Conservation (phyloP, 2,329 filamentous ascomycete genomes). For the Fusarium buxicola region DNA sequence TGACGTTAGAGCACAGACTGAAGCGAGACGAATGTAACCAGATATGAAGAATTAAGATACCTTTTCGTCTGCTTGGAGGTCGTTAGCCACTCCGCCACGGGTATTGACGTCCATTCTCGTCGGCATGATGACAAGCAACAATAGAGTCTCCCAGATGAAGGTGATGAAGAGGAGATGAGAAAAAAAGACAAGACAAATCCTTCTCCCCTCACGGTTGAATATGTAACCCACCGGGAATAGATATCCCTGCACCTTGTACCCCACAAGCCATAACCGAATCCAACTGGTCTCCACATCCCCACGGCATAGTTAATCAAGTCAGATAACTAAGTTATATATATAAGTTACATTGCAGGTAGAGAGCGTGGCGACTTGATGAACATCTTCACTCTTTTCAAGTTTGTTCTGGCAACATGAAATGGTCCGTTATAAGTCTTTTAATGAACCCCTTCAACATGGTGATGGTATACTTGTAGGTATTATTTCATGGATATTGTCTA, state of each 20-base stretch:
- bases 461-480: no score
- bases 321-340: no score
- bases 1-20: background rate
- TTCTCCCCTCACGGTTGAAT: constrained; percentile 14
- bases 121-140: background rate
- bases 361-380: no score
- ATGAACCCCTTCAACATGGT: no score
- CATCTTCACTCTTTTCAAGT: no score
- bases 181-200: constrained; percentile 16
- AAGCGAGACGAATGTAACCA: no score
- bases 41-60: constrained; percentile 1
- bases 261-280: constrained; percentile 7
- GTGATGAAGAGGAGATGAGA: background rate
- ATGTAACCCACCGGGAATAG: constrained; percentile 2
- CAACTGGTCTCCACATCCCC: constrained; percentile 21
- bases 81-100: constrained; percentile 12
- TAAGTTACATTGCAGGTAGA: no score
- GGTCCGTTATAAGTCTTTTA: no score
- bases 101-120: constrained; percentile 14
- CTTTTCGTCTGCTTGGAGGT: constrained; percentile 21
- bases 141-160: background rate
- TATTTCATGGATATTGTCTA: no score
- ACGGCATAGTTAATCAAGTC: no score
- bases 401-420: no score
- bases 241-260: constrained; percentile 24